Evolutionary conservation across 2,329 filamentous ascomycete species (phyloP).

Genomic region (Phialophora tarda): DNA sequence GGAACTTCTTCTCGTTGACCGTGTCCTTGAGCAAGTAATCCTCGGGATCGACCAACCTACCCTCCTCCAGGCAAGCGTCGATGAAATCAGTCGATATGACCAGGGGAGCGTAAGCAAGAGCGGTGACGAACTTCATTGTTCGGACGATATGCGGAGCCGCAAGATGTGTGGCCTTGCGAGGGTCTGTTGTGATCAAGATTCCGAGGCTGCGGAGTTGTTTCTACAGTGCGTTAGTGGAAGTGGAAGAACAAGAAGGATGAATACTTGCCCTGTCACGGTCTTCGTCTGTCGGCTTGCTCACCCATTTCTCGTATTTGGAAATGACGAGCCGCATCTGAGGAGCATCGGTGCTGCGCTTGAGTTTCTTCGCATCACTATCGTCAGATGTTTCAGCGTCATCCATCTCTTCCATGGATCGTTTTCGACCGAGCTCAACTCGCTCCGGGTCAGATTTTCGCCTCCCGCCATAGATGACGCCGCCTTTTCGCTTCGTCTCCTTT

Average conservation of each 20-base stretch:
- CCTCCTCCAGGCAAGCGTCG: slow-evolving; percentile 73
- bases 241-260: slow-evolving; percentile 17
- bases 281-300: slow-evolving; percentile 73
- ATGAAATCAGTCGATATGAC: slow-evolving; percentile 81
- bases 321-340: slow-evolving; percentile 77
- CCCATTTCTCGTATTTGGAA: slow-evolving; percentile 85
- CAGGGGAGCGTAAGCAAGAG: slow-evolving; percentile 77
- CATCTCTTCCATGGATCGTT: slow-evolving; percentile 52
- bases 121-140: slow-evolving; percentile 91
- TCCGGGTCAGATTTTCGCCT: slow-evolving; percentile 53
- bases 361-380: slow-evolving; percentile 61
- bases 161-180: slow-evolving; percentile 78
- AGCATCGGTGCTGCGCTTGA: slow-evolving; percentile 56
- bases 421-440: slow-evolving; percentile 47
- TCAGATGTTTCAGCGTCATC: slow-evolving; percentile 43
- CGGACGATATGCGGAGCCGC: slow-evolving; percentile 85
- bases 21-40: slow-evolving; percentile 73
- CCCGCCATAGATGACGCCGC: slow-evolving; percentile 67
- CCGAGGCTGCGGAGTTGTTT: slow-evolving; percentile 81
- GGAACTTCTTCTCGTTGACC: slow-evolving; percentile 73
- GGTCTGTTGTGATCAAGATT: slow-evolving; percentile 78
- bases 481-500: slow-evolving; percentile 85
- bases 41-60: slow-evolving; percentile 67
- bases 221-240: slow-evolving; percentile 52
- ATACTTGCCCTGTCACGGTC: slow-evolving; percentile 75